These are phyloP conservation scores for Microsporum ferrugineum DNA, from an alignment of 2,329 filamentous ascomycete species.

Conservation along the genomic window DNA sequence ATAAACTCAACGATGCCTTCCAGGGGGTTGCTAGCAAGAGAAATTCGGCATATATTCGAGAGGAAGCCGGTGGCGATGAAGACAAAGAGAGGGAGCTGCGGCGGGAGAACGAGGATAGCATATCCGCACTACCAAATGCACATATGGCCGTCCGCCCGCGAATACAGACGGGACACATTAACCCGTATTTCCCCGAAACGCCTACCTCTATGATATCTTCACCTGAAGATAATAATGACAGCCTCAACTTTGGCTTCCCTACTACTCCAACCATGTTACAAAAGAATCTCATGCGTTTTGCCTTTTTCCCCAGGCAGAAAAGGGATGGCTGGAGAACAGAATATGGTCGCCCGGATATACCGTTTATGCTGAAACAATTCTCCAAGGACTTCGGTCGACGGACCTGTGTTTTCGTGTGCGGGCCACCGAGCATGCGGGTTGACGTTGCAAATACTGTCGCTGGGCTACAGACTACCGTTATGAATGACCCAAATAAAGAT, in stretches of 20 bases:
- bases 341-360: constrained; percentile 79
- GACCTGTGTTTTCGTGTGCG: constrained; percentile 87
- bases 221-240: constrained; percentile 11
- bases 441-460: constrained; percentile 82
- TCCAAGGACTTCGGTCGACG: constrained; percentile 68
- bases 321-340: constrained; percentile 78
- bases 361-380: constrained; percentile 74
- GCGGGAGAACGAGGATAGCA: constrained; percentile 70
- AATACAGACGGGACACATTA: constrained; percentile 13
- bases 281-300: constrained; percentile 81
- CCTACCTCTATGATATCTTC: constrained; percentile 10
- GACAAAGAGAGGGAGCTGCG: constrained; percentile 71
- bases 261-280: constrained; percentile 77
- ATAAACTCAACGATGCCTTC: constrained; percentile 78
- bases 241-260: constrained; percentile 68
- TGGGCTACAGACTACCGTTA: constrained; percentile 67
- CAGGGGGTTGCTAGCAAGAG: constrained; percentile 77
- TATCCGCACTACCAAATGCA: constrained; percentile 63
- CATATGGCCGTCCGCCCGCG: constrained; percentile 18
- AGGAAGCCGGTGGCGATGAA: constrained; percentile 60
- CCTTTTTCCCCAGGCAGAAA: constrained; percentile 52
- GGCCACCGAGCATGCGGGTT: constrained; percentile 73
- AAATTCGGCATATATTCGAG: constrained; percentile 69
- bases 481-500: constrained; percentile 64
- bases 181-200: constrained; percentile 12